phyloP scores from a whole-genome alignment of 495 filamentous ascomycete species.

The Aspergillus kassunensis region DNA sequence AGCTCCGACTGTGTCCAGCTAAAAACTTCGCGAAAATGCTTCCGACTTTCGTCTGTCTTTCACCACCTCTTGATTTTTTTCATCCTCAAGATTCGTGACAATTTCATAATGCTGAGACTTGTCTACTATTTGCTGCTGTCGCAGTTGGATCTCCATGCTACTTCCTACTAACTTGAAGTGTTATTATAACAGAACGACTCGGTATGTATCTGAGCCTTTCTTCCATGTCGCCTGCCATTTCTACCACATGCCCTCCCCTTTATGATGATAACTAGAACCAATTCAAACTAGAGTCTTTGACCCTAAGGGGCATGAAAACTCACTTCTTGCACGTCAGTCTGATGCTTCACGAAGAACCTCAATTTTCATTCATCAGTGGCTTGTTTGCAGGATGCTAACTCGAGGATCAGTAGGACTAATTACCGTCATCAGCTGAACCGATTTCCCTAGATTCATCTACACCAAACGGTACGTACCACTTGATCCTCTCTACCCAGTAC shows the following conservation, averaged over 20 bases:
- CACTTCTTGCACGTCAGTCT: constrained; percentile 97
- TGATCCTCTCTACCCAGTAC: neutral
- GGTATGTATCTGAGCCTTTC: constrained; percentile 12
- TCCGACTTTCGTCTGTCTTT: constrained; percentile 5
- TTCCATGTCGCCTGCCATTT: neutral
- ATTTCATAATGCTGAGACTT: constrained; percentile 5
- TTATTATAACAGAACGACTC: constrained; percentile 1
- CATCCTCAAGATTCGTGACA: neutral
- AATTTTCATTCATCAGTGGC: neutral
- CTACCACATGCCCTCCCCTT: constrained; percentile 14
- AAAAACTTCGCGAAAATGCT: constrained; percentile 20
- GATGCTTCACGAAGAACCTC: constrained; percentile 46
- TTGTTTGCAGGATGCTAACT: constrained; percentile 28
- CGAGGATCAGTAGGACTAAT: constrained; percentile 22
- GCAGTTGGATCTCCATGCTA: neutral
- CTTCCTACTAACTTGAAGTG: constrained; percentile 1
- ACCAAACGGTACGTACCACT: constrained; percentile 24
- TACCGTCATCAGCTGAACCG: neutral
- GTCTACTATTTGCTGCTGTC: neutral
- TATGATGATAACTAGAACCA: constrained; percentile 79
- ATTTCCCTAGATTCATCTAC: neutral
- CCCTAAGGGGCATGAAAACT: constrained; percentile 86
- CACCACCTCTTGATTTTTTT: constrained; percentile 8
- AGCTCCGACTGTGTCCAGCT: constrained; percentile 18
- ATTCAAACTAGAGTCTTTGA: constrained; percentile 99